Conservation (phyloP, 1,284 basidiomycete species). For the Sporisorium exsertum region DNA sequence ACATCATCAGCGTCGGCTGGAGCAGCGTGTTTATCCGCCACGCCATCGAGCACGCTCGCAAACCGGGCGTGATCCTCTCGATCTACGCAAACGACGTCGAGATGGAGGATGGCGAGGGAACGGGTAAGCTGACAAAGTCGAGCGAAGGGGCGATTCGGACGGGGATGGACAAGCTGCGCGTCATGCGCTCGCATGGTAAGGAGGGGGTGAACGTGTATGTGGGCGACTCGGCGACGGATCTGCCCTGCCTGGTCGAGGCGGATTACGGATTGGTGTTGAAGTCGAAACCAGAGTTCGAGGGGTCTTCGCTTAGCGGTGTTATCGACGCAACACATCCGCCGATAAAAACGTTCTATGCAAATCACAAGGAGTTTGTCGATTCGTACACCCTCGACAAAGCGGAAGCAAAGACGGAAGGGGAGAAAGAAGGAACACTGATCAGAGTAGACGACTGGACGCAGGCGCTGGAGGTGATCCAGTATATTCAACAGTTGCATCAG, state of each 20-base stretch:
- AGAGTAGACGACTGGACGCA: conserved; percentile 38
- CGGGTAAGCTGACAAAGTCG: conserved; percentile 48
- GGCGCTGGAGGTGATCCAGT: conserved; percentile 25
- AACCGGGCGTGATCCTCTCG: conserved; percentile 2
- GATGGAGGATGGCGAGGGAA: conserved; percentile 23
- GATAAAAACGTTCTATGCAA: conserved; percentile 5
- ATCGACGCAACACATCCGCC: conserved; percentile 12
- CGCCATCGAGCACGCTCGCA: conserved; percentile 16
- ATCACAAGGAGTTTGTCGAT: conserved; percentile 12
- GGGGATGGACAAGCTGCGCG: conserved; percentile 50
- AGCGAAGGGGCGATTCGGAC: conserved; percentile 49
- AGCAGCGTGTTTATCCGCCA: conserved; percentile 53
- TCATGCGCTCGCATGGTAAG: conserved; percentile 10
- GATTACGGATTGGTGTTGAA: conserved; percentile 62
- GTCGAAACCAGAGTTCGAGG: conserved; percentile 6
- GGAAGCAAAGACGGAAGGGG: neutral
- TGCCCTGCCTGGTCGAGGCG: conserved; percentile 56
- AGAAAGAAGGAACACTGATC: conserved; percentile 14
- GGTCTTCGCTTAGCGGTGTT: conserved; percentile 9
- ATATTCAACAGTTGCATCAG: conserved; percentile 13
- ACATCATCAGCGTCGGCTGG: conserved; percentile 66
- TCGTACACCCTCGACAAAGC: neutral
- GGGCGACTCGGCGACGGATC: conserved; percentile 64
- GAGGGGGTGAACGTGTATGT: conserved; percentile 47
- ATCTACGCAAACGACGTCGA: conserved; percentile 64